Evolutionary conservation across 495 filamentous ascomycete species (phyloP).

Genomic region (Platismatia glauca): DNA sequence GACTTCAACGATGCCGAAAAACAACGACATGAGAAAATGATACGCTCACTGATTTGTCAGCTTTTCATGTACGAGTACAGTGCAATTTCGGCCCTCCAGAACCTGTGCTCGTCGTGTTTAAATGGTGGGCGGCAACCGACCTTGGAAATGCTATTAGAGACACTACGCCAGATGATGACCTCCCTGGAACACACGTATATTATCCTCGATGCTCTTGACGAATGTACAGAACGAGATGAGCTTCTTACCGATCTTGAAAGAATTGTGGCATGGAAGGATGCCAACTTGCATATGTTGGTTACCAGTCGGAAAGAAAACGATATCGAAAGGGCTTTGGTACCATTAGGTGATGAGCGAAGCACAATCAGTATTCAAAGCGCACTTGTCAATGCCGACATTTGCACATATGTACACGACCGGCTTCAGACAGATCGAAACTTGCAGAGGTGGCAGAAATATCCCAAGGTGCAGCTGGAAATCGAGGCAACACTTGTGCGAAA

Average conservation of each 20-base stretch:
- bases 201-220: conserved; percentile 30
- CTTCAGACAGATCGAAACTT: conserved; percentile 8
- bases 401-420: conserved; percentile 20
- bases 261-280: conserved; percentile 18
- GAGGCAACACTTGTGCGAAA: conserved; percentile 25
- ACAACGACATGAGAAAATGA: conserved; percentile 19
- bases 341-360: background rate
- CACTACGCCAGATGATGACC: background rate
- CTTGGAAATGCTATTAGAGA: background rate
- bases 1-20: conserved; percentile 31
- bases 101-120: conserved; percentile 15
- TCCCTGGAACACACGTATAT: conserved; percentile 14
- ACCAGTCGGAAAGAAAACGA: conserved; percentile 29
- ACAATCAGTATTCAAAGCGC: conserved; percentile 10
- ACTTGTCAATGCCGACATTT: conserved; percentile 27
- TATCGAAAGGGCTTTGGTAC: conserved; percentile 18
- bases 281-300: conserved; percentile 24
- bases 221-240: conserved; percentile 23
- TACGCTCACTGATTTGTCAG: conserved; percentile 30
- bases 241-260: conserved; percentile 24
- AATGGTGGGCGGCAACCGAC: conserved; percentile 19
- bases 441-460: conserved; percentile 20
- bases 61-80: conserved; percentile 16
- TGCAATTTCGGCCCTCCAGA: conserved; percentile 13
- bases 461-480: background rate